Evolutionary conservation across 768 basidiomycete species (phyloP), one percentile per base, ranked within the genome.

Genomic region (Russula emetica): DNA sequence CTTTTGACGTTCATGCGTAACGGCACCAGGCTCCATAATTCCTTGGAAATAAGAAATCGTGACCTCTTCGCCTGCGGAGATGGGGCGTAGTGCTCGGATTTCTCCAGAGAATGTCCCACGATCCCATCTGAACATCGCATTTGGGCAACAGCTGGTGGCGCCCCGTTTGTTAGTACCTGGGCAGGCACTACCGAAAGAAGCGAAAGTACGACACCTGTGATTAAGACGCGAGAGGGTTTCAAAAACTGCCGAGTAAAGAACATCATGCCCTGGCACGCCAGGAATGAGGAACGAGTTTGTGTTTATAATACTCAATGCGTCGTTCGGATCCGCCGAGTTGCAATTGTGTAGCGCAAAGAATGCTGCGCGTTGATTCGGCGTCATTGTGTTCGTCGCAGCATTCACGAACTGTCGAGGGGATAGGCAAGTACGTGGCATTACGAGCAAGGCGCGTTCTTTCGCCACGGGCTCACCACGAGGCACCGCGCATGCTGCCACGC

Each of bases 371-470:
- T 62, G 22, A 9, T 51, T 36, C 1, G 38, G 55, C 14, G 28
- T n/a, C 63, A 66, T 55, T 2, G 28, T 18, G 9, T 7, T 5
- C n/a, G 30, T 51, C n/a, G 50, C 30, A 13, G n/a, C 14, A 16
- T 10, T 22, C 6, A 52, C 42, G 30, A 50, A 7, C 5, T 18
- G 36, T 32, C 5, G 11, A 30, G 59, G 51, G 40, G 14, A 9
- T 11, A 26, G 2, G 10, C 42, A 61, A 49, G 62, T 58, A 4
- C 18, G 52, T 47, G 52, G 55, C 61, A 60, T 42, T 7, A 79
- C 61, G 36, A 78, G 64, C 36, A 78, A 68, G 0, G 77, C 76
- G 3, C 77, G 74, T 55, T 80, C 78, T n/a, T 63, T 66, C 5
- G 76, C 65, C 54, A 79, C 73, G 20, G 74, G 62, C 13, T 78